A percentile compares a stretch with the other conserved stretches of the same genome.
Conservation (phyloP, 2,329 filamentous ascomycete species). For the Microsporum ferrugineum region DNA sequence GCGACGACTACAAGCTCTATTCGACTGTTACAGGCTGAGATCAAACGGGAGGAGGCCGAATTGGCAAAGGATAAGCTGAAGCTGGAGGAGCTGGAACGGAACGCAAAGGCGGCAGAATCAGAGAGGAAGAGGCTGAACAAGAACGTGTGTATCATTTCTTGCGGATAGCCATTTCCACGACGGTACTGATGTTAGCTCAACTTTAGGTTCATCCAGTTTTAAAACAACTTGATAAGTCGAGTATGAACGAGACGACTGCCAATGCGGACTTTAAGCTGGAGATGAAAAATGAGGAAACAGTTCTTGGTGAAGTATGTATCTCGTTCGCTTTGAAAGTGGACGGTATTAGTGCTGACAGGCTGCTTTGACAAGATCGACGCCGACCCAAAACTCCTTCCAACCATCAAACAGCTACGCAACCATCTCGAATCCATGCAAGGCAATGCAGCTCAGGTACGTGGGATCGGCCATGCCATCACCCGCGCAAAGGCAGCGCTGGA, state of each 20-base stretch:
- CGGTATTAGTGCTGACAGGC: background rate
- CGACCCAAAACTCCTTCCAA: constrained; percentile 26
- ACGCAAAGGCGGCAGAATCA: constrained; percentile 30
- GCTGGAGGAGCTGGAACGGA: constrained; percentile 33
- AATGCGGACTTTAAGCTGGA: constrained; percentile 21
- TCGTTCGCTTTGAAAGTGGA: constrained; percentile 4
- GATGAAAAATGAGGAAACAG: background rate
- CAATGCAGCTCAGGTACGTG: constrained; percentile 29
- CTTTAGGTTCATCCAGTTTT: constrained; percentile 29
- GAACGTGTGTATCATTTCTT: constrained; percentile 24
- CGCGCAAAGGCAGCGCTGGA: constrained; percentile 20
- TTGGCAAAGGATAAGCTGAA: constrained; percentile 31
- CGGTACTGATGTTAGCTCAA: background rate
- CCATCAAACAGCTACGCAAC: constrained; percentile 32
- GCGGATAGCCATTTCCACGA: background rate
- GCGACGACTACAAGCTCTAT: constrained; percentile 31
- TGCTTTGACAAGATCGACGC: constrained; percentile 11
- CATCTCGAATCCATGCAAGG: constrained; percentile 36
- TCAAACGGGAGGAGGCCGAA: constrained; percentile 33
- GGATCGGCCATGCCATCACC: constrained; percentile 28
- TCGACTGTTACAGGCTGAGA: constrained; percentile 31
- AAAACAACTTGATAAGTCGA: constrained; percentile 24
- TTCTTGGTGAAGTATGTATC: constrained; percentile 10
- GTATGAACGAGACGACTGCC: constrained; percentile 10
- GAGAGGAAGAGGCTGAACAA: constrained; percentile 32